phyloP scores from a whole-genome alignment of 148 eudicot species.

The Silene conica region DNA sequence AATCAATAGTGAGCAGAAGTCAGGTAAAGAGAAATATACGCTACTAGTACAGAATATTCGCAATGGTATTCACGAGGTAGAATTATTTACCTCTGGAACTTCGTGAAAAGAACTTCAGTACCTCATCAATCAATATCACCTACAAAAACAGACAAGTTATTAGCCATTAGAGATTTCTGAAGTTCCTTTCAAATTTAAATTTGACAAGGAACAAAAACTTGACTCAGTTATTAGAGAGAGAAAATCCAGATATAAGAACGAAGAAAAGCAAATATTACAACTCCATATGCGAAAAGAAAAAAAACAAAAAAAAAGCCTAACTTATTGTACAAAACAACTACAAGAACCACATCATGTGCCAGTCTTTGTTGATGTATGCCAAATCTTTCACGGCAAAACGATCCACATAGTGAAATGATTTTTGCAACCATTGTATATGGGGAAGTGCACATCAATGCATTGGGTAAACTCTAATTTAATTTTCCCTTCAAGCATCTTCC shows the following conservation, averaged over 20 bases:
- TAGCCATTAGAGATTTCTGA: background rate
- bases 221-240: background rate
- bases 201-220: background rate
- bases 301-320: background rate
- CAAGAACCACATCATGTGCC: background rate
- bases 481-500: background rate
- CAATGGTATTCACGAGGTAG: background rate
- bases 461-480: background rate
- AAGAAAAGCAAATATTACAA: background rate
- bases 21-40: background rate
- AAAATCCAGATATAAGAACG: background rate
- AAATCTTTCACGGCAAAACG: background rate
- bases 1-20: background rate
- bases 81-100: slow-evolving; percentile 46
- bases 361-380: too few species aligned
- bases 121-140: slow-evolving; percentile 94
- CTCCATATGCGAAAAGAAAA: background rate
- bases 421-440: background rate
- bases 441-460: too few species aligned
- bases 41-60: background rate
- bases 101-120: slow-evolving; percentile 87
- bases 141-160: slow-evolving; percentile 23
- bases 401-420: background rate
- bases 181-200: background rate
- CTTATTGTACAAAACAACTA: background rate